Percentiles rank a stretch among this genome's conserved stretches.
phyloP scores from a whole-genome alignment of 1,139 yeast genomes.

The Zhuliangozyma parablackwelliae region DNA sequence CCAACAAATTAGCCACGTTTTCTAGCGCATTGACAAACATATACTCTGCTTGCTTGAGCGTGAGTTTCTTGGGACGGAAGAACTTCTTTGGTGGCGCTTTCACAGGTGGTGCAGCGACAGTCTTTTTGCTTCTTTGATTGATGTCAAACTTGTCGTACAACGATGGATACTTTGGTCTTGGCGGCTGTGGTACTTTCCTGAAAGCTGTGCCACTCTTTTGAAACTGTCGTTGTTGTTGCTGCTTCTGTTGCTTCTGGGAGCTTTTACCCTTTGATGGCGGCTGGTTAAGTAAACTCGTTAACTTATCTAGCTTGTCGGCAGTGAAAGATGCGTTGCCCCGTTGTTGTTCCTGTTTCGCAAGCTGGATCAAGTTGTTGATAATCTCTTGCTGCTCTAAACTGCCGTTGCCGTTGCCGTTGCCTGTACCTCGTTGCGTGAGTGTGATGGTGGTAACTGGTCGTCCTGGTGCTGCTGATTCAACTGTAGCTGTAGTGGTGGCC shows the following conservation, averaged over 20 bases:
- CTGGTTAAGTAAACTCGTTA: slow-evolving; percentile 18
- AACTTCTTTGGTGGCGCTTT: slow-evolving; percentile 5
- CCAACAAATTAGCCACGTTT: slow-evolving; percentile 36
- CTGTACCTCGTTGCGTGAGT: slow-evolving; percentile 1
- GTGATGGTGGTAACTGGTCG: neutral
- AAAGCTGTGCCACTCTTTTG: too few species aligned
- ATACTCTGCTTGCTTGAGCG: slow-evolving; percentile 29
- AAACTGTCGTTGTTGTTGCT: neutral
- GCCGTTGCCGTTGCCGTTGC: slow-evolving; percentile 1
- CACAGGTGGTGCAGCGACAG: slow-evolving; percentile 1
- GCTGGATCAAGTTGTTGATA: slow-evolving; percentile 21
- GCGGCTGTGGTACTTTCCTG: neutral
- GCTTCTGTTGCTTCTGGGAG: slow-evolving; percentile 5
- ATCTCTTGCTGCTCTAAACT: slow-evolving; percentile 18
- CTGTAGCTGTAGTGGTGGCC: slow-evolving; percentile 6
- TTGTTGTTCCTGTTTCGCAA: slow-evolving; percentile 31
- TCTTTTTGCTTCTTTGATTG: neutral
- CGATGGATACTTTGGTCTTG: slow-evolving; percentile 21
- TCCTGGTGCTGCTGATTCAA: too few species aligned
- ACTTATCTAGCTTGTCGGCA: slow-evolving; percentile 26
- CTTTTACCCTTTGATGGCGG: slow-evolving; percentile 17
- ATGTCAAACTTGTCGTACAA: slow-evolving; percentile 21
- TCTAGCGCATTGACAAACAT: slow-evolving; percentile 31
- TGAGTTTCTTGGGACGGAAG: slow-evolving; percentile 12
- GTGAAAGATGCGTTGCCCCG: slow-evolving; percentile 33